A percentile compares a stretch with the other conserved stretches of the same genome.
Evolutionary conservation across 2,329 filamentous ascomycete genomes (phyloP).

Genomic region (Ophiostoma populinum): DNA sequence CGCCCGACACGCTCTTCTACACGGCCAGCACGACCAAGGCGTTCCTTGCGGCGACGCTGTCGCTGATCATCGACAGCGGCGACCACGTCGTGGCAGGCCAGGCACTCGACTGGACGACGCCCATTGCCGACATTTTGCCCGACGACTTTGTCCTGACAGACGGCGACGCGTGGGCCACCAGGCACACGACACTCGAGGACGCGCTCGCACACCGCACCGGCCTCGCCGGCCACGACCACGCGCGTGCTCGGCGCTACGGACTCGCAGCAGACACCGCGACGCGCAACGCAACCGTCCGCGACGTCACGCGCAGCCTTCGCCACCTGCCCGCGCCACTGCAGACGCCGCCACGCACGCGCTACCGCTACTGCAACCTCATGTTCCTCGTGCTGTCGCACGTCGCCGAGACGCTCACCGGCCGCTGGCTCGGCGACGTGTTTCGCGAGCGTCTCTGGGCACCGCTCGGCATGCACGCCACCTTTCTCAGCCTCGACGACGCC

Average conservation of each 20-base stretch:
- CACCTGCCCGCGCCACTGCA: constrained; percentile 22
- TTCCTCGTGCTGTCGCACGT: constrained; percentile 29
- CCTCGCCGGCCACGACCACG: constrained; percentile 25
- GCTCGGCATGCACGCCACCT: constrained; percentile 26
- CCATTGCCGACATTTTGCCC: constrained; percentile 26
- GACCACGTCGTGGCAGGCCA: constrained; percentile 14
- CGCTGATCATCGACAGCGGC: constrained; percentile 28
- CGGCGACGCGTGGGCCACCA: constrained; percentile 21
- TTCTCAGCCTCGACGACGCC: constrained; percentile 17
- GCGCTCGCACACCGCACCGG: constrained; percentile 33
- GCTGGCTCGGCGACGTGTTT: constrained; percentile 22
- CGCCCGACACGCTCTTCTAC: constrained; percentile 32
- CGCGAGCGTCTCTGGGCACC: constrained; percentile 24
- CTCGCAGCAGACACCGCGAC: constrained; percentile 16
- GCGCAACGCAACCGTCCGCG: constrained; percentile 17
- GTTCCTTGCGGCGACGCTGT: constrained; percentile 31
- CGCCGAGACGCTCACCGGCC: constrained; percentile 23
- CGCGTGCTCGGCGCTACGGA: constrained; percentile 16
- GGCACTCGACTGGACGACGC: constrained; percentile 26
- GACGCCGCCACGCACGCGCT: constrained; percentile 22
- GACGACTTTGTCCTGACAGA: constrained; percentile 30
- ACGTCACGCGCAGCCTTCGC: constrained; percentile 23
- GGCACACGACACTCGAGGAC: constrained; percentile 34
- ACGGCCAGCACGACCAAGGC: constrained; percentile 36
- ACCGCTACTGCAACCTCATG: constrained; percentile 36